Conservation (phyloP, 495 filamentous ascomycete genomes). For the Penicilliopsis zonata region DNA sequence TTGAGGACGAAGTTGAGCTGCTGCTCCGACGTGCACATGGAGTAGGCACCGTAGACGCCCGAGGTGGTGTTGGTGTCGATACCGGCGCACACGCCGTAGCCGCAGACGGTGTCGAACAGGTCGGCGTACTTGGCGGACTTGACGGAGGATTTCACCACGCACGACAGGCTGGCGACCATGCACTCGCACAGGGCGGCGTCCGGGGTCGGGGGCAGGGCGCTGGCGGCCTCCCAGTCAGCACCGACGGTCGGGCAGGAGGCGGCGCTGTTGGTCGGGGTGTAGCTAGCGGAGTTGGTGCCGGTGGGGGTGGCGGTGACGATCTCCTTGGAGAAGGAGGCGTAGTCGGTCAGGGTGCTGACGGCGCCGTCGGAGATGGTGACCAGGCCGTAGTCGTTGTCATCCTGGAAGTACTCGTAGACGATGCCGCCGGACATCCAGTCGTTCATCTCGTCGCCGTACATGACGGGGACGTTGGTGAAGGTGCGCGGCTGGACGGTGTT, state of each 20-base stretch:
- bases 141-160: constrained; percentile 45
- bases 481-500: constrained; percentile 62
- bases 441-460: constrained; percentile 75
- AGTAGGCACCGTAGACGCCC: constrained; percentile 77
- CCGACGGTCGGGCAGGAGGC: constrained; percentile 57
- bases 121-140: constrained; percentile 39
- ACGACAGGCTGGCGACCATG: constrained; percentile 61
- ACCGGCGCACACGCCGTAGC: constrained; percentile 51
- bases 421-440: constrained; percentile 85
- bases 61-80: constrained; percentile 56
- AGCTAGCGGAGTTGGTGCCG: constrained; percentile 49
- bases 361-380: constrained; percentile 52
- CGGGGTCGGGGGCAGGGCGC: constrained; percentile 66
- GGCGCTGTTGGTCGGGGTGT: constrained; percentile 68
- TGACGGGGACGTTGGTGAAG: constrained; percentile 76
- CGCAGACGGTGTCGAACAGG: constrained; percentile 69
- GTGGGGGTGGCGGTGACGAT: constrained; percentile 59
- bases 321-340: constrained; percentile 55
- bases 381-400: constrained; percentile 79
- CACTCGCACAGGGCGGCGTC: constrained; percentile 66
- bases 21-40: constrained; percentile 71
- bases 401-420: constrained; percentile 95
- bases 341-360: constrained; percentile 58
- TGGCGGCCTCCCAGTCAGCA: constrained; percentile 55
- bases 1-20: constrained; percentile 75